These are phyloP conservation scores for Dissophora ornata DNA, from an alignment of 192 early-diverging fungal genomes.

Conservation along the genomic window DNA sequence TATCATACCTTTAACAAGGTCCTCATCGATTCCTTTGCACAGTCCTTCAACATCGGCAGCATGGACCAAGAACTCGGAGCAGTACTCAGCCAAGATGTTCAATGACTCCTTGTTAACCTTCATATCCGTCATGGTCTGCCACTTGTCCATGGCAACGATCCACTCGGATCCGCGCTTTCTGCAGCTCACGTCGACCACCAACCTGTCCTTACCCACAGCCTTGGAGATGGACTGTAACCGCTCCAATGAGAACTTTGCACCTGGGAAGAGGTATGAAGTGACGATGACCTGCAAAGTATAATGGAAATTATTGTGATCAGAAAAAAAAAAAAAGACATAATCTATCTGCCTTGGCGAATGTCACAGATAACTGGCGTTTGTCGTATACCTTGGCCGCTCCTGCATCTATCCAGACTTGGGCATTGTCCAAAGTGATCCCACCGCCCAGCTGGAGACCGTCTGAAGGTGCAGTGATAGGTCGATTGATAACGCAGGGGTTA, in stretches of 20 bases:
- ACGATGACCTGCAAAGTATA: constrained; percentile 78
- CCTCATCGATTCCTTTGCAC: constrained; percentile 91
- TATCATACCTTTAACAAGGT: constrained; percentile 79
- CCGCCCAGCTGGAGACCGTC: constrained; percentile 92
- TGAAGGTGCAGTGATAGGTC: too few species aligned
- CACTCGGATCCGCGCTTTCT: constrained; percentile 74
- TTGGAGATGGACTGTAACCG: constrained; percentile 68
- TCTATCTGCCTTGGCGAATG: too few species aligned
- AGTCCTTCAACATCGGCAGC: constrained; percentile 98
- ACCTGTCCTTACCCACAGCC: constrained; percentile 71
- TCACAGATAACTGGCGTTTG: too few species aligned
- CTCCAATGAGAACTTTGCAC: constrained; percentile 72
- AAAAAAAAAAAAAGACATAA: too few species aligned
- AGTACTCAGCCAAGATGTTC: constrained; percentile 38
- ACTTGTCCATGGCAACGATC: constrained; percentile 98
- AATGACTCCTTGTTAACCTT: constrained; percentile 73
- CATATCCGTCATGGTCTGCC: constrained; percentile 96
- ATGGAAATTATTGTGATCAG: background rate
- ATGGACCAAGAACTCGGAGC: constrained; percentile 92
- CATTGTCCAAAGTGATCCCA: constrained; percentile 91
- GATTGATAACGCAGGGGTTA: background rate
- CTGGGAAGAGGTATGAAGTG: constrained; percentile 94
- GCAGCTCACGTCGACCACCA: constrained; percentile 92
- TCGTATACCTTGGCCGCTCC: constrained; percentile 85
- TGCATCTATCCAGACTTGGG: constrained; percentile 83